These are phyloP conservation scores for Yarrowia osloensis DNA, from an alignment of 805 yeast species.

Conservation along the genomic window DNA sequence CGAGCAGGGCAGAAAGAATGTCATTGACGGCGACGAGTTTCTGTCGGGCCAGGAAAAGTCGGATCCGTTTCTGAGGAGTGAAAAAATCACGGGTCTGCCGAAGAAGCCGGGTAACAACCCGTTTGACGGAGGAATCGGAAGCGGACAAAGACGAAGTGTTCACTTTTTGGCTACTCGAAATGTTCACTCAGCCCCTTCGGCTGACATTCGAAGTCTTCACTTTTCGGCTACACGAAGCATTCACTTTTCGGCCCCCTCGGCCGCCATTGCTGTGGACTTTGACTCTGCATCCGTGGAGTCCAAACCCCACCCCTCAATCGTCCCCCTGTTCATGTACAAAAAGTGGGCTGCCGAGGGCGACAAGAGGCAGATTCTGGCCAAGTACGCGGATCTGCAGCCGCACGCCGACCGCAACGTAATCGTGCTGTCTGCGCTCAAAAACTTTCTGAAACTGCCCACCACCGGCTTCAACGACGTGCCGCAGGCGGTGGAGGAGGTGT, in stretches of 20 bases:
- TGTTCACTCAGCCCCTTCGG: no score
- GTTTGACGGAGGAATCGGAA: conserved; percentile 7
- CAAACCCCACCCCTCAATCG: background rate
- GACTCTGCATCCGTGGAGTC: background rate
- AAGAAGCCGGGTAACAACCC: conserved; percentile 21
- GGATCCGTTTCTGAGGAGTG: conserved; percentile 9
- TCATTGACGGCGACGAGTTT: conserved; percentile 12
- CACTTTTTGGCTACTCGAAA: no score
- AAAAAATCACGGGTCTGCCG: background rate
- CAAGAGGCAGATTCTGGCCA: background rate
- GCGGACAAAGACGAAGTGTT: conserved; percentile 7
- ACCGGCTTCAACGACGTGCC: conserved; percentile 6
- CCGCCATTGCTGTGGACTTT: background rate
- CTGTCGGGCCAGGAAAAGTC: conserved; percentile 8
- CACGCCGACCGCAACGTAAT: background rate
- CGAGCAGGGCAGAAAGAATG: background rate
- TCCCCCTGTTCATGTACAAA: conserved; percentile 11
- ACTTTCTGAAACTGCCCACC: background rate
- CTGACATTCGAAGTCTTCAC: no score
- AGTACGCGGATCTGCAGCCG: background rate
- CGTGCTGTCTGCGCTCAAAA: background rate
- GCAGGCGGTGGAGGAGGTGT: conserved; percentile 8
- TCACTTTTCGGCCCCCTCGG: no score
- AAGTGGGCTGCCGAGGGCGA: background rate
- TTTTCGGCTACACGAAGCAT: no score